Conservation (phyloP, 495 filamentous ascomycete genomes). For the Viridothelium virens region DNA sequence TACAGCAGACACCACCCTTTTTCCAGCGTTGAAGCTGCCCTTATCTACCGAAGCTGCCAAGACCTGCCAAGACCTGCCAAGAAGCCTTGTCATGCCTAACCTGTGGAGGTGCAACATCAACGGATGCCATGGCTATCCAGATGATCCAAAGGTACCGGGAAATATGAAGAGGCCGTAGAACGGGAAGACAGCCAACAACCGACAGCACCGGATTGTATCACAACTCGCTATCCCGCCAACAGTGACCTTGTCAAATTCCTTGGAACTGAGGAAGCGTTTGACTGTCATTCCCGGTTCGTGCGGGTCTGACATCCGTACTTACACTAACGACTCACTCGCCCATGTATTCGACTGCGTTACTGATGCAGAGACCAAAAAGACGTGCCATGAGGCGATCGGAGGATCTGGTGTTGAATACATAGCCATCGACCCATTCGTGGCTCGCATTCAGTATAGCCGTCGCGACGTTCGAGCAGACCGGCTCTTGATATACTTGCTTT, state of each 20-base stretch:
- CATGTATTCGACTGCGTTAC: slow-evolving; percentile 21
- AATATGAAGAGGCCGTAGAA: neutral
- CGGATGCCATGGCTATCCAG: slow-evolving; percentile 18
- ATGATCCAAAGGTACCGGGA: neutral
- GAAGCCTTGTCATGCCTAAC: slow-evolving; percentile 9
- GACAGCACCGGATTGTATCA: slow-evolving; percentile 16
- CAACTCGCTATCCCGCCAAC: slow-evolving; percentile 20
- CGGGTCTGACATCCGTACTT: slow-evolving; percentile 17
- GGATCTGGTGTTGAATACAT: slow-evolving; percentile 13
- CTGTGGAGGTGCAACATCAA: slow-evolving; percentile 21
- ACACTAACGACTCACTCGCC: slow-evolving; percentile 14
- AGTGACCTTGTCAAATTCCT: slow-evolving; percentile 16
- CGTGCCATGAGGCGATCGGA: slow-evolving; percentile 20
- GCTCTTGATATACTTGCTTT: neutral
- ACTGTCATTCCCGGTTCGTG: slow-evolving; percentile 17
- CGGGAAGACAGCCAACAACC: neutral
- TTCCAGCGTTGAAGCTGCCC: slow-evolving; percentile 11
- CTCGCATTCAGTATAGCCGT: slow-evolving; percentile 10
- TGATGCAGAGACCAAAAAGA: slow-evolving; percentile 12
- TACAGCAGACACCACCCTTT: neutral
- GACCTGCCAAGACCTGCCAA: neutral
- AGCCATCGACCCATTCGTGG: slow-evolving; percentile 9
- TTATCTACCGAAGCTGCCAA: slow-evolving; percentile 1
- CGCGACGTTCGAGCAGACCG: slow-evolving; percentile 1
- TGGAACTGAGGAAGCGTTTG: slow-evolving; percentile 16